Conservation (phyloP, 352 stramenopile genomes). For the Phytophthora lateralis region DNA sequence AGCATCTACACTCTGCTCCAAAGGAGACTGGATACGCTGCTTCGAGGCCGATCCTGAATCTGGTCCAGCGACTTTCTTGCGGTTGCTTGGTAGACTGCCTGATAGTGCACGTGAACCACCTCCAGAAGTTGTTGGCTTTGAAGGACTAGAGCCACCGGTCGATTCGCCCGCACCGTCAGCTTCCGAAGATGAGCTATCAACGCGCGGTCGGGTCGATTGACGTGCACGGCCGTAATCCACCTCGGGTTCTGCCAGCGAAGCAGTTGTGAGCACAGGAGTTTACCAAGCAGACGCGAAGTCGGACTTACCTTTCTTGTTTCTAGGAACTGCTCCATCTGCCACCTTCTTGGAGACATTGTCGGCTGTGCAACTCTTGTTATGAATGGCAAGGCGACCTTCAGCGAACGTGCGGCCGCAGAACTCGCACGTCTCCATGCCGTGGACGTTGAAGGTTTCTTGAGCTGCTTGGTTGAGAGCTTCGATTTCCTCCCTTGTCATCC, state of each 20-base stretch:
- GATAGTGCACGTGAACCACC: slow-evolving; percentile 34
- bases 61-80: slow-evolving; percentile 42
- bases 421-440: slow-evolving; percentile 83
- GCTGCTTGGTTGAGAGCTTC: slow-evolving; percentile 72
- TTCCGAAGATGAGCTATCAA: slow-evolving; percentile 17
- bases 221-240: slow-evolving; percentile 42
- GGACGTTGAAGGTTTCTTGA: slow-evolving; percentile 70
- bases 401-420: slow-evolving; percentile 78
- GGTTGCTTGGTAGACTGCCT: slow-evolving; percentile 67
- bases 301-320: slow-evolving; percentile 59
- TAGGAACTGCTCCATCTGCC: slow-evolving; percentile 52
- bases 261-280: slow-evolving; percentile 1
- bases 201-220: slow-evolving; percentile 5
- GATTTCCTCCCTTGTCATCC: slow-evolving; percentile 60
- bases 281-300: background rate
- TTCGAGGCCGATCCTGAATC: slow-evolving; percentile 23
- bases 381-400: slow-evolving; percentile 72
- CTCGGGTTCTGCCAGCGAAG: slow-evolving; percentile 20
- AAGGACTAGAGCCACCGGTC: background rate
- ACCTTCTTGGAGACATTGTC: slow-evolving; percentile 52
- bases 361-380: slow-evolving; percentile 62
- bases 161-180: slow-evolving; percentile 1
- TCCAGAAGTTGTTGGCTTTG: slow-evolving; percentile 22
- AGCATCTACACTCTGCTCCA: slow-evolving; percentile 33
- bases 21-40: slow-evolving; percentile 45